phyloP scores from a whole-genome alignment of 2,329 filamentous ascomycete genomes.

The Nemania sp. region DNA sequence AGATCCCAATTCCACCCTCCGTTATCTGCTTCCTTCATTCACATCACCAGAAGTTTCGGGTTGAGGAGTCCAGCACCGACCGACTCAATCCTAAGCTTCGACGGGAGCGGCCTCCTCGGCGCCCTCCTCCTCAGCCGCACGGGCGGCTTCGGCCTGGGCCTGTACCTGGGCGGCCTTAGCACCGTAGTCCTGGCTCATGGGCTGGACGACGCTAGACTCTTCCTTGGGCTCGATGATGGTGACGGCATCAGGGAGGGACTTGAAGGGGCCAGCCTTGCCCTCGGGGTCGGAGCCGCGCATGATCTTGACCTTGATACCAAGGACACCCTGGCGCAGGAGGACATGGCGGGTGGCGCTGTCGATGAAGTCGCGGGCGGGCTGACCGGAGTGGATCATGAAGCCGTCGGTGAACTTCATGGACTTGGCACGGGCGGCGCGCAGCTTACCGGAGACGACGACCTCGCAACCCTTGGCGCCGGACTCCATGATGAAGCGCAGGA shows the following conservation, averaged over 20 bases:
- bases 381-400: conserved; percentile 99
- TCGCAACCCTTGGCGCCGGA: conserved; percentile 99
- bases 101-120: conserved; percentile 64
- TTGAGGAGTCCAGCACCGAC: conserved; percentile 53
- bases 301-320: conserved; percentile 99
- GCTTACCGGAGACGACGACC: conserved; percentile 99
- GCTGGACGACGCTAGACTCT: conserved; percentile 94
- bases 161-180: conserved; percentile 81
- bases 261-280: conserved; percentile 97
- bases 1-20: conserved; percentile 36
- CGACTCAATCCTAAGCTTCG: conserved; percentile 59
- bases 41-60: conserved; percentile 33
- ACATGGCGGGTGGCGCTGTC: conserved; percentile 99
- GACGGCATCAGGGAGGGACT: conserved; percentile 97
- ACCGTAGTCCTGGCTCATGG: conserved; percentile 98
- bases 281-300: conserved; percentile 99
- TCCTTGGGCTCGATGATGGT: conserved; percentile 99
- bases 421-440: conserved; percentile 98
- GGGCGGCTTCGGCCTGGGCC: conserved; percentile 72
- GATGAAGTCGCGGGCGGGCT: conserved; percentile 99
- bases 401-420: conserved; percentile 99
- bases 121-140: conserved; percentile 66
- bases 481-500: conserved; percentile 99
- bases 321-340: conserved; percentile 98
- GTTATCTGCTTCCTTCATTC: conserved; percentile 33